Evolutionary conservation across 2,329 filamentous ascomycete genomes (phyloP).

Genomic region (Botrytis fragariae): DNA sequence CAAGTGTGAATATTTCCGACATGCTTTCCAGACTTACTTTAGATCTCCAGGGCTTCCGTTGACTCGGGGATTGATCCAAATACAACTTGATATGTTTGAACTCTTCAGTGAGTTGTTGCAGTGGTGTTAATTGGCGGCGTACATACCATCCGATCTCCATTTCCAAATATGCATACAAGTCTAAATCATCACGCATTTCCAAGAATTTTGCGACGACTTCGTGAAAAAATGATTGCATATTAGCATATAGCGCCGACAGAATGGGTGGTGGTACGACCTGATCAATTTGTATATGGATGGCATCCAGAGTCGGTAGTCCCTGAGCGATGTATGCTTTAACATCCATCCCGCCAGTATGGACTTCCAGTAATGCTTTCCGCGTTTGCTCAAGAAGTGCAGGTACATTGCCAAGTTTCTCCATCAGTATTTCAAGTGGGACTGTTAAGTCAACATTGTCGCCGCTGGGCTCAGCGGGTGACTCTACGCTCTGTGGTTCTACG

Average conservation of each 20-base stretch:
- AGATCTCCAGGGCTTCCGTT: neutral
- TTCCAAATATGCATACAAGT: neutral
- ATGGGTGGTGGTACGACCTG: slow-evolving; percentile 4
- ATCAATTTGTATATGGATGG: neutral
- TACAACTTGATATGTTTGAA: slow-evolving; percentile 2
- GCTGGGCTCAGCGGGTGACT: neutral
- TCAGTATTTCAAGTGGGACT: neutral
- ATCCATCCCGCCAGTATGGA: neutral
- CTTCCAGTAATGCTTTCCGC: neutral
- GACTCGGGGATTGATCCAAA: neutral
- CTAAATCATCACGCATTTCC: neutral
- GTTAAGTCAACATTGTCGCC: neutral
- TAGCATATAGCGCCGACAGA: neutral
- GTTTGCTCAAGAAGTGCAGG: neutral
- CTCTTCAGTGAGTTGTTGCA: neutral
- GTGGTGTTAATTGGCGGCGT: neutral
- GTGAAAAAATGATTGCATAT: neutral
- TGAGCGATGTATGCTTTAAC: neutral
- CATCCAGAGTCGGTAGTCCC: neutral
- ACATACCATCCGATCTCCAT: neutral
- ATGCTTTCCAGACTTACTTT: neutral
- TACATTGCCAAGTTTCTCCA: neutral
- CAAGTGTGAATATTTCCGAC: neutral
- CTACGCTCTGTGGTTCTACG: neutral
- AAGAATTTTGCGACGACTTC: neutral